These are phyloP conservation scores for Aspergillus sojae DNA, from an alignment of 2,329 filamentous ascomycete species.

Conservation along the genomic window DNA sequence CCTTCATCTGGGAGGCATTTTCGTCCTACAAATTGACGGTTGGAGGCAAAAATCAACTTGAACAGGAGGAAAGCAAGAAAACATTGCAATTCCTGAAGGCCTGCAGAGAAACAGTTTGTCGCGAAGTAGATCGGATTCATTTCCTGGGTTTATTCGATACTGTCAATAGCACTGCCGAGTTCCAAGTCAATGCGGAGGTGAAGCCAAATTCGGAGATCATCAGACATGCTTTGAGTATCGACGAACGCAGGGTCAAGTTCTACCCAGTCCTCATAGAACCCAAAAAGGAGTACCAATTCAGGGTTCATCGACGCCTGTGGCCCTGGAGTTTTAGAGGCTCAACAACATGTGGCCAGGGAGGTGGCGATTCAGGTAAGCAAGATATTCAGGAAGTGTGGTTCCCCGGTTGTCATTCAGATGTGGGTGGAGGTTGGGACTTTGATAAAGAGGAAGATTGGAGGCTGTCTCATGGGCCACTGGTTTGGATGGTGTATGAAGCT, in stretches of 20 bases:
- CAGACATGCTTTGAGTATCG: slow-evolving; percentile 55
- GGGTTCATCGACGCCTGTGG: not conserved
- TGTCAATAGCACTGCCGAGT: slow-evolving; percentile 28
- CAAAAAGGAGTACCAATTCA: not conserved
- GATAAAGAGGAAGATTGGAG: slow-evolving; percentile 53
- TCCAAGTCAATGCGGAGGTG: slow-evolving; percentile 14
- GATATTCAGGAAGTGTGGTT: slow-evolving; percentile 75
- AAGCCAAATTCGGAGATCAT: slow-evolving; percentile 48
- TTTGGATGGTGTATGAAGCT: slow-evolving; percentile 68
- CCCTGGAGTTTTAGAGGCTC: no score
- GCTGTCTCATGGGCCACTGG: slow-evolving; percentile 65
- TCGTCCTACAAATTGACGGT: slow-evolving; percentile 18
- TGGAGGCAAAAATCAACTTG: not conserved
- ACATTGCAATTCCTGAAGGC: not conserved
- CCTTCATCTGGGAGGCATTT: slow-evolving; percentile 23
- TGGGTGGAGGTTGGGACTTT: slow-evolving; percentile 72
- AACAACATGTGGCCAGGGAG: slow-evolving; percentile 1
- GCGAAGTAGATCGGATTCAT: slow-evolving; percentile 18
- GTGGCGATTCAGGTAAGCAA: slow-evolving; percentile 33
- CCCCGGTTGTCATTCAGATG: slow-evolving; percentile 71
- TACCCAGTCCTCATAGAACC: slow-evolving; percentile 11
- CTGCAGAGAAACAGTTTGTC: slow-evolving; percentile 21
- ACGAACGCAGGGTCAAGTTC: slow-evolving; percentile 6
- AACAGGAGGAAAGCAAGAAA: not conserved
- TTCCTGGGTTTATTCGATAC: slow-evolving; percentile 33